Evolutionary conservation across 2,329 filamentous ascomycete species (phyloP), one percentile per base, ranked within the genome.

Genomic region (Aspergillus intermedius): DNA sequence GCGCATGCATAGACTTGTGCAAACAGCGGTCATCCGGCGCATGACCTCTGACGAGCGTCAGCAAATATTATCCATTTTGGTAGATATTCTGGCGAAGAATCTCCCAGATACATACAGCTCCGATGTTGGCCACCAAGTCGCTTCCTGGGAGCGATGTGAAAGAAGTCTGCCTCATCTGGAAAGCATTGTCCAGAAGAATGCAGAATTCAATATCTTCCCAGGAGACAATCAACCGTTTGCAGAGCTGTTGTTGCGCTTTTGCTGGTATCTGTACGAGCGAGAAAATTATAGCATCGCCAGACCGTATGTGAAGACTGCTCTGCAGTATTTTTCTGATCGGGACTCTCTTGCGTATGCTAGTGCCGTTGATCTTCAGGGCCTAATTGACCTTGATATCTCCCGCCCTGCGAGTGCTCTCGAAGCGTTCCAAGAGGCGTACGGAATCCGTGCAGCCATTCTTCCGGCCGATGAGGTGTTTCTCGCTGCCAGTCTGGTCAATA

Each of bases 401-500:
- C 49, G 15, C n/a, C 54, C 54, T n/a, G 34, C 13, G 23, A 23
- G 34, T 30, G 54, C 54, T 13, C 46, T 56, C 17, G 21, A 47
- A 15, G 40, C 54, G 5, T 54, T 56, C 32, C 37, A 52, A 42
- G 30, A 50, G 32, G 45, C 43, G 12, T 34, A 49, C 25, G 35
- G 45, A 10, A 17, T 49, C n/a, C 47, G 47, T n/a, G 35, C 44
- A 34, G 34, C 19, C 12, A 37, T 45, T 21, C 47, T 52, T 32
- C 41, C 47, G 12, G n/a, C n/a, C 13, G 22, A 44, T 30, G 44
- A 50, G 19, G 5, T 15, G 3, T 49, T 46, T 41, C n/a, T 49
- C 44, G 42, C 51, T 17, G 49, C 46, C 39, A 46, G 34, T 42
- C 25, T 17, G 12, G 45, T 47, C 49, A 62, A 68, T 41, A 54